Percentiles rank a stretch among this genome's conserved stretches.
These are phyloP conservation scores for Phytophthora tubulina DNA, from an alignment of 352 stramenopile species.

Conservation along the genomic window DNA sequence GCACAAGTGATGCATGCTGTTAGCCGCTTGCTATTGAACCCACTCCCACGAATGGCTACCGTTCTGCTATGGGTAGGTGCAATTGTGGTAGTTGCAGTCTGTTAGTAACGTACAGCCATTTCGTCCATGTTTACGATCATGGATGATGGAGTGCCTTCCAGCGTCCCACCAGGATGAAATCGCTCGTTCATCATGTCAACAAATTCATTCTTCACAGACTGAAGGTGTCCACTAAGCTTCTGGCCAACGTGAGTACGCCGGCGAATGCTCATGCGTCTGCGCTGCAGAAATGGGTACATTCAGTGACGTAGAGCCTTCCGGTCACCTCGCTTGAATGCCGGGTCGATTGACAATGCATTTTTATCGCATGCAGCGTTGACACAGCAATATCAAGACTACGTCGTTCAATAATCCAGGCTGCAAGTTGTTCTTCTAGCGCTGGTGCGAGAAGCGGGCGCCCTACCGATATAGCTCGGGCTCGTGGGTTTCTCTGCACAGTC, in stretches of 20 bases:
- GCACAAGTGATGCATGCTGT: constrained; percentile 15
- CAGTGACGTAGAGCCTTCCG: background rate
- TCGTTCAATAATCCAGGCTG: constrained; percentile 5
- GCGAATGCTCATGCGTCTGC: constrained; percentile 2
- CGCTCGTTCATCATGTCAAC: constrained; percentile 15
- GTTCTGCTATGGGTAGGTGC: background rate
- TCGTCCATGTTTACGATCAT: constrained; percentile 17
- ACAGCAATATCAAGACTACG: constrained; percentile 8
- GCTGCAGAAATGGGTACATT: constrained; percentile 16
- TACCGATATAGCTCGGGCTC: too few relatives aligned
- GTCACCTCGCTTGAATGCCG: constrained; percentile 1
- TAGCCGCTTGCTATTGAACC: constrained; percentile 3
- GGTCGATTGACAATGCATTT: constrained; percentile 14
- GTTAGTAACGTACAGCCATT: background rate
- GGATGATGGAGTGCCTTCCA: constrained; percentile 6
- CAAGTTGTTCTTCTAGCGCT: background rate
- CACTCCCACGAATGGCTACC: constrained; percentile 9
- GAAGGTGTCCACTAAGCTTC: constrained; percentile 17
- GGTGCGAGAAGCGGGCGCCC: background rate
- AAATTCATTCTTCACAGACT: constrained; percentile 5
- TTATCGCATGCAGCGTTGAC: constrained; percentile 2
- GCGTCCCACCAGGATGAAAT: background rate
- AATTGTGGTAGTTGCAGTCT: constrained; percentile 9
- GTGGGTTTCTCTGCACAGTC: too few relatives aligned
- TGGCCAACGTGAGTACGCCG: constrained; percentile 7